phyloP scores from a whole-genome alignment of 257 asterid species.

The Penstemon barbatus region DNA sequence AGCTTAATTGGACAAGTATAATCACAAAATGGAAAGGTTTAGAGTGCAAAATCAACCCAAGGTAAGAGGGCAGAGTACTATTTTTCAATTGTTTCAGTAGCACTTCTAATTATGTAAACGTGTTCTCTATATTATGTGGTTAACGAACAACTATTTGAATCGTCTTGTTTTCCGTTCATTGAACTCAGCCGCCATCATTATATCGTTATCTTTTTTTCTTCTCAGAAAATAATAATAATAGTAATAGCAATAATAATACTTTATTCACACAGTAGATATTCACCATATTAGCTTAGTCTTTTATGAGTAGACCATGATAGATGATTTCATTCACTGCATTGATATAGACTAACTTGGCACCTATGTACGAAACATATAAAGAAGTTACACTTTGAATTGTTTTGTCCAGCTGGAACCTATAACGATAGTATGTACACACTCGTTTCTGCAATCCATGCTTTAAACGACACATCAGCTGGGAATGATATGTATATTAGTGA shows the following conservation, averaged over 20 bases:
- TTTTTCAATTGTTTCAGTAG: not conserved
- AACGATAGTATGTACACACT: conserved; percentile 61
- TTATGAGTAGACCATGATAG: not conserved
- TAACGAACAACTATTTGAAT: not conserved
- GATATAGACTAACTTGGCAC: not conserved
- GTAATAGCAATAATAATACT: too few species aligned
- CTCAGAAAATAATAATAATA: too few species aligned
- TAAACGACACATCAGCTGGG: conserved; percentile 47
- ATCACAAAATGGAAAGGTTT: too few species aligned
- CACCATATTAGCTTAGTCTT: not conserved
- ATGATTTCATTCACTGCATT: not conserved
- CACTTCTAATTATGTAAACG: not conserved
- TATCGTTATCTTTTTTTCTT: not conserved
- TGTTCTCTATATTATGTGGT: not conserved
- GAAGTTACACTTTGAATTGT: conserved; percentile 13
- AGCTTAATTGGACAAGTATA: too few species aligned
- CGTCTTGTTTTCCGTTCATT: not conserved
- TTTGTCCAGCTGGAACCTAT: conserved; percentile 80
- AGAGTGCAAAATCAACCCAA: too few species aligned
- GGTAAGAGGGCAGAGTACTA: too few species aligned
- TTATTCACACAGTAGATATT: too few species aligned
- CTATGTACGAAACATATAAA: not conserved
- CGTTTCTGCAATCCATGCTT: conserved; percentile 80
- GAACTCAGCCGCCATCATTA: not conserved
- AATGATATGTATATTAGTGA: conserved; percentile 81